A percentile compares a stretch with the other conserved stretches of the same genome.
Conservation (phyloP, 495 filamentous ascomycete species). For the Penicillium antarcticum region DNA sequence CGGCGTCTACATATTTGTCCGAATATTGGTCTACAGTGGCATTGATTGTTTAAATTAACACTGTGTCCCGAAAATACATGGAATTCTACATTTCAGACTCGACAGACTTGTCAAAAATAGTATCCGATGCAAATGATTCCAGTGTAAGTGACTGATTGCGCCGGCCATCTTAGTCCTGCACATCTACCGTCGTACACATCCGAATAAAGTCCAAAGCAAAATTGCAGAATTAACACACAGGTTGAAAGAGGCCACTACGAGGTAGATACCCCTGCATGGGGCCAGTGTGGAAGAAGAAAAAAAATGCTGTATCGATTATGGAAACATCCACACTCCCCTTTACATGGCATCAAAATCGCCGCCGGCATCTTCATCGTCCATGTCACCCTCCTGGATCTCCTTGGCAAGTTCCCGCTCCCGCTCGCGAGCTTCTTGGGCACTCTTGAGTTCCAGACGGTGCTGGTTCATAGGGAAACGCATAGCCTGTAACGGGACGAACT, state of each 20-base stretch:
- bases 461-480: slow-evolving; percentile 99
- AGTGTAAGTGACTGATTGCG: slow-evolving; percentile 29
- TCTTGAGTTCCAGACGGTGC: slow-evolving; percentile 95
- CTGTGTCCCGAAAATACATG: too few relatives aligned
- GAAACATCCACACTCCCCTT: slow-evolving; percentile 18
- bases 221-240: slow-evolving; percentile 28
- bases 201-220: slow-evolving; percentile 24
- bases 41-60: too few relatives aligned
- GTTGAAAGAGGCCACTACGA: slow-evolving; percentile 24
- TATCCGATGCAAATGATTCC: slow-evolving; percentile 21
- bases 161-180: slow-evolving; percentile 29
- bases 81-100: too few relatives aligned
- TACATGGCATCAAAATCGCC: slow-evolving; percentile 98
- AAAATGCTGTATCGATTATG: slow-evolving; percentile 19
- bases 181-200: slow-evolving; percentile 31
- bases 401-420: slow-evolving; percentile 95
- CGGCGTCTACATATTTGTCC: too few relatives aligned
- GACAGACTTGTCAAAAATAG: too few relatives aligned
- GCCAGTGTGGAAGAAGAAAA: slow-evolving; percentile 9
- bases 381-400: slow-evolving; percentile 97
- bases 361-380: slow-evolving; percentile 95
- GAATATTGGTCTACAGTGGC: too few relatives aligned
- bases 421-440: slow-evolving; percentile 94
- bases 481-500: slow-evolving; percentile 50
- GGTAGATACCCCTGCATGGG: slow-evolving; percentile 12